Base-by-base conservation (phyloP, 2,329 filamentous ascomycete genomes). In the Colletotrichum gloeosporioides region DNA sequence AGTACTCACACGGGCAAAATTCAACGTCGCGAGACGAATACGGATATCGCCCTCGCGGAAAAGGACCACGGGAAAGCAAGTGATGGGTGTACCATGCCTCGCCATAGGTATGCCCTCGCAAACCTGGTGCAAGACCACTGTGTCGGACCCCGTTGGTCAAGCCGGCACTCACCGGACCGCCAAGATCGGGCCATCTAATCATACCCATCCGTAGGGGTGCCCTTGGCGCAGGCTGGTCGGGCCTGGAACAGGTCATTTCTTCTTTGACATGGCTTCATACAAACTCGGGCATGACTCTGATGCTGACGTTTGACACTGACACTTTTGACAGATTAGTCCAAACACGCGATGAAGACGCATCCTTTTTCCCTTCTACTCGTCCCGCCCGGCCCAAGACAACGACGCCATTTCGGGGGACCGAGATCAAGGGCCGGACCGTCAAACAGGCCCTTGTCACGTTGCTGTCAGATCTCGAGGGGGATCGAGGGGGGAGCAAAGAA, bases 141-240 rank as follows among this genome's bases (percentile, higher is more conserved):
- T 61, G 61, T 74, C 72, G 59, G 67, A 71, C 73, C 64, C 64
- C 64, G 64, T 69, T 73, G 63, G 69, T 68, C 36, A 39, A 76
- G 73, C 70, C 70, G 73, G 70, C 73, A 69, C 64, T 65, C 70
- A 69, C 64, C 73, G 57, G 70, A 59, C 59, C 70, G 69, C 73
- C 73, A 73, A 76, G 73, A 73, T 69, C 49, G 70, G 44, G 64
- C 49, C 44, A 69, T 76, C 27, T 64, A 69, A 53, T 73, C 64
- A 65, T 34, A 34, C n/a, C 64, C 70, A 61, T 73, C 70, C 29
- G 57, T 73, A 76, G 64, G 64, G 73, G 34, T 69, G 57, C 59
- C 69, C 57, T 76, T 73, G 73, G 73, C 64, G 39, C 57, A 73
- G 64, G 39, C 61, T 65, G 31, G 62, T 62, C 53, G 53, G 29